These are phyloP conservation scores for Trichoderma breve DNA, from an alignment of 2,329 filamentous ascomycete genomes.

Conservation along the genomic window DNA sequence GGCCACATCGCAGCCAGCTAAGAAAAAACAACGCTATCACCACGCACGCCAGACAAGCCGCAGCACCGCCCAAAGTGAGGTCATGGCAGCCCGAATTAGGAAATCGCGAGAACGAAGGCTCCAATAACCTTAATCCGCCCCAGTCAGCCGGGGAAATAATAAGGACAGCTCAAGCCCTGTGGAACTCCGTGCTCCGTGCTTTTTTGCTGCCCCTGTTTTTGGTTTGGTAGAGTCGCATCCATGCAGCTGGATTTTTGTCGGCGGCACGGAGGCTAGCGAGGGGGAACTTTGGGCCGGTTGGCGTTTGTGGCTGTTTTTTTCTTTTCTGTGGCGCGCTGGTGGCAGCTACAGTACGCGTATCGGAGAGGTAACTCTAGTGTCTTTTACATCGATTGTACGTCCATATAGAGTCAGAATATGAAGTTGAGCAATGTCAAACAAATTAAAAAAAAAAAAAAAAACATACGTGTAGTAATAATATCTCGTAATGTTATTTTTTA, in stretches of 20 bases:
- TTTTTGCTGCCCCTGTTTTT: not conserved
- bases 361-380: not conserved
- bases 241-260: not conserved
- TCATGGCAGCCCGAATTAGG: not conserved
- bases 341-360: not conserved
- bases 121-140: not conserved
- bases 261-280: not conserved
- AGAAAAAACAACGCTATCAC: not conserved
- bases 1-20: not conserved
- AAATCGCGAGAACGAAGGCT: slow-evolving; percentile 5
- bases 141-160: not conserved
- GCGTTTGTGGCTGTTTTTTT: not conserved
- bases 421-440: fast-evolving
- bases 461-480: not conserved
- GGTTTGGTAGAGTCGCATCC: not conserved
- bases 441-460: too few relatives aligned
- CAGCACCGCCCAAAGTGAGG: not conserved
- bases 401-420: not conserved
- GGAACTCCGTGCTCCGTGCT: not conserved
- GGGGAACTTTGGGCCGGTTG: slow-evolving; percentile 5
- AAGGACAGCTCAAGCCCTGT: not conserved
- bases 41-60: not conserved
- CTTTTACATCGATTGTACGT: not conserved
- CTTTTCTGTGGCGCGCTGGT: not conserved
- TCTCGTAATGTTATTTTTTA: too few relatives aligned